Conservation (phyloP, 495 filamentous ascomycete species). For the Daldinia loculata region DNA sequence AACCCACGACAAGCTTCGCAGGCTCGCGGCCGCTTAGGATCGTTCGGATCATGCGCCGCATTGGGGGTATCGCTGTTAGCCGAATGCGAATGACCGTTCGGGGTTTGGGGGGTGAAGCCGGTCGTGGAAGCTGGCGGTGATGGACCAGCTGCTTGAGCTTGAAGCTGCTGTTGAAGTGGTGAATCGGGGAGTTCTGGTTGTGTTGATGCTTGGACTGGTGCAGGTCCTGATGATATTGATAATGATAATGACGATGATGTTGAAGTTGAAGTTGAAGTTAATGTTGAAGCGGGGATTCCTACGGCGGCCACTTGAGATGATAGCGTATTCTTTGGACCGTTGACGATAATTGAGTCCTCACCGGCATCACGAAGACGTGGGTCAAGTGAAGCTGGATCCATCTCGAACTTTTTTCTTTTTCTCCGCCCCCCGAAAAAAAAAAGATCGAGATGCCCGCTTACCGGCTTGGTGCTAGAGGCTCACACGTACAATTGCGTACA, state of each 20-base stretch:
- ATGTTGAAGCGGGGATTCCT: not conserved
- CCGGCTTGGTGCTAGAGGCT: slow-evolving; percentile 30
- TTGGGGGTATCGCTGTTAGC: slow-evolving; percentile 26
- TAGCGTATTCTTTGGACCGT: slow-evolving; percentile 20
- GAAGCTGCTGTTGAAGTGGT: slow-evolving; percentile 32
- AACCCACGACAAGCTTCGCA: slow-evolving; percentile 91
- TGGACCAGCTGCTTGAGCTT: slow-evolving; percentile 21
- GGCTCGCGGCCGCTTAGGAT: slow-evolving; percentile 82
- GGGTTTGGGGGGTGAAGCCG: slow-evolving; percentile 35
- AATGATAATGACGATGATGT: not conserved
- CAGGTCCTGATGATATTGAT: not conserved
- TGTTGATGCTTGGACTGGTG: slow-evolving; percentile 8
- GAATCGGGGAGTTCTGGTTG: slow-evolving; percentile 23
- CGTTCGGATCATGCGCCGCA: slow-evolving; percentile 52
- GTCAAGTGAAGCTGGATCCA: slow-evolving; percentile 44
- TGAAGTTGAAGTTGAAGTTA: not conserved
- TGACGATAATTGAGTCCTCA: slow-evolving; percentile 42
- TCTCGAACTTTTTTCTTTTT: slow-evolving; percentile 23
- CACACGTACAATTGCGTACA: slow-evolving; percentile 24
- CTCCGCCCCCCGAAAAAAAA: slow-evolving; percentile 25
- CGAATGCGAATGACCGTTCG: slow-evolving; percentile 20
- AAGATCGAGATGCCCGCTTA: slow-evolving; percentile 34
- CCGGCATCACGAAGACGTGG: slow-evolving; percentile 42
- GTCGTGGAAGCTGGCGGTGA: slow-evolving; percentile 26
- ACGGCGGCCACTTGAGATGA: not conserved